Evolutionary conservation across 2,329 filamentous ascomycete genomes (phyloP).

Genomic region (Botryotinia calthae): DNA sequence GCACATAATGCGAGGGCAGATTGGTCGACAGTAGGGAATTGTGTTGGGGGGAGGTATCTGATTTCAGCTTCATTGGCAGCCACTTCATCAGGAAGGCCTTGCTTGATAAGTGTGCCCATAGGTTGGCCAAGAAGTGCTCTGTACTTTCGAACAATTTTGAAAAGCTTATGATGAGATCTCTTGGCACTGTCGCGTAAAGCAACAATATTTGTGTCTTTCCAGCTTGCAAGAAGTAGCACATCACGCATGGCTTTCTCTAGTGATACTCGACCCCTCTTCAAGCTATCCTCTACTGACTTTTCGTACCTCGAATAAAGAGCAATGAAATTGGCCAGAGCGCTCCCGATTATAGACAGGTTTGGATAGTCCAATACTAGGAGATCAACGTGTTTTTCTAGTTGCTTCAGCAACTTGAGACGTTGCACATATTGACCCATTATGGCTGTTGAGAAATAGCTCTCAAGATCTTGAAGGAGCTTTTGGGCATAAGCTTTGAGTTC

Average conservation of each 20-base stretch:
- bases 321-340: constrained; percentile 74
- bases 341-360: constrained; percentile 55
- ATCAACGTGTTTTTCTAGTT: constrained; percentile 63
- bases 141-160: constrained; percentile 89
- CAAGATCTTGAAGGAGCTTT: constrained; percentile 71
- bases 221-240: constrained; percentile 88
- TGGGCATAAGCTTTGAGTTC: constrained; percentile 63
- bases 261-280: constrained; percentile 64
- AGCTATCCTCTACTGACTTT: constrained; percentile 59
- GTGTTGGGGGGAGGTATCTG: constrained; percentile 15
- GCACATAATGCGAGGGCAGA: constrained; percentile 34
- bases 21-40: constrained; percentile 31
- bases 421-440: constrained; percentile 77
- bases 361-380: constrained; percentile 60
- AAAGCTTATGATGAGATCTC: constrained; percentile 87
- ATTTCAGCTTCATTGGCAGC: constrained; percentile 2
- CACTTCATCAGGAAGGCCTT: constrained; percentile 53
- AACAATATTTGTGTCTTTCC: constrained; percentile 96
- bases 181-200: constrained; percentile 85
- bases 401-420: constrained; percentile 68
- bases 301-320: constrained; percentile 72
- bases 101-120: constrained; percentile 61
- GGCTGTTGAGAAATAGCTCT: constrained; percentile 74
- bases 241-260: constrained; percentile 94
- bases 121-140: constrained; percentile 74